Evolutionary conservation across 345 rosid species (phyloP).

Genomic region (Schrenkiella parvula): DNA sequence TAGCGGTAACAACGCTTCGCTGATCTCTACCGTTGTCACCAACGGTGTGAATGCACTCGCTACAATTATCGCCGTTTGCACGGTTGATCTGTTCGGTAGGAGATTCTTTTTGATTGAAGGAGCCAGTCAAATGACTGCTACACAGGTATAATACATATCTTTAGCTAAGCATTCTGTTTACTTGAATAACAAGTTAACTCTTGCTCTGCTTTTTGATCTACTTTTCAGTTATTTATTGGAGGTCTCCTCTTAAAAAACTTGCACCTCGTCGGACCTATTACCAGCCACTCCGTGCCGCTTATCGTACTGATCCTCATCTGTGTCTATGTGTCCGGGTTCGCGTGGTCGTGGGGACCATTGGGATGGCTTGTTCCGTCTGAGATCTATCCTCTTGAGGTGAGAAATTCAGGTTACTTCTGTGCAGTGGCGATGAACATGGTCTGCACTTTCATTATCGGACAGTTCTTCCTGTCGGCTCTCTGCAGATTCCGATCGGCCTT

Average conservation of each 20-base stretch:
- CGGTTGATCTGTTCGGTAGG: slow-evolving; percentile 22
- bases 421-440: slow-evolving; percentile 53
- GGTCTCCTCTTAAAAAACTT: background rate
- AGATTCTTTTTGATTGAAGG: slow-evolving; percentile 13
- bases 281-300: slow-evolving; percentile 9
- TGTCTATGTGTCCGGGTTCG: slow-evolving; percentile 54
- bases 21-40: slow-evolving; percentile 29
- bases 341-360: slow-evolving; percentile 70
- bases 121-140: slow-evolving; percentile 16
- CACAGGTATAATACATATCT: slow-evolving; percentile 12
- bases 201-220: background rate
- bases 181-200: slow-evolving; percentile 7
- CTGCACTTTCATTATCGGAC: slow-evolving; percentile 55
- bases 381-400: slow-evolving; percentile 53
- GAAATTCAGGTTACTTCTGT: slow-evolving; percentile 55
- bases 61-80: background rate
- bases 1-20: slow-evolving; percentile 20
- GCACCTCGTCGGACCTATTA: slow-evolving; percentile 19
- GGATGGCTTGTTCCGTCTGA: slow-evolving; percentile 74
- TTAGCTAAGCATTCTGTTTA: background rate
- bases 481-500: slow-evolving; percentile 45
- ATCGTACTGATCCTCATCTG: slow-evolving; percentile 43
- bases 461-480: slow-evolving; percentile 51
- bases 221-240: slow-evolving; percentile 14
- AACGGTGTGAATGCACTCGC: slow-evolving; percentile 24